phyloP scores from a whole-genome alignment of 2,329 filamentous ascomycete genomes.

The Colletotrichum orbiculare region DNA sequence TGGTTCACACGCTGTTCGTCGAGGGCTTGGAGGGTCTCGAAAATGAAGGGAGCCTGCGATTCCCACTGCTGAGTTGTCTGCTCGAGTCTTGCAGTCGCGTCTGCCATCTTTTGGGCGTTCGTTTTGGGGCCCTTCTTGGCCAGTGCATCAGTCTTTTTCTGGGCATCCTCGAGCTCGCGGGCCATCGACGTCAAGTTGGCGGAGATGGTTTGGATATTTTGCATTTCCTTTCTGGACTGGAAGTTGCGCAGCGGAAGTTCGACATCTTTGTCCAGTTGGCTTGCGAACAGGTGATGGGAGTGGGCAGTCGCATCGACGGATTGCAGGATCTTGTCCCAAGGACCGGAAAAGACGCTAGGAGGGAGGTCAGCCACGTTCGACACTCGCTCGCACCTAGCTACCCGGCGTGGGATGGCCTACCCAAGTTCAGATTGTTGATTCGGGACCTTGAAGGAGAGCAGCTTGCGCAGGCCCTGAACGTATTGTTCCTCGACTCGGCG shows the following conservation, averaged over 20 bases:
- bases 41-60: conserved; percentile 92
- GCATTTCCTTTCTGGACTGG: conserved; percentile 78
- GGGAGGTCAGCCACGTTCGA: conserved; percentile 18
- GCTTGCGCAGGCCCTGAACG: conserved; percentile 81
- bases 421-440: conserved; percentile 85
- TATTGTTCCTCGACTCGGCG: conserved; percentile 93
- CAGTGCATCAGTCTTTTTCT: conserved; percentile 87
- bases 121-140: conserved; percentile 81
- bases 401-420: conserved; percentile 63
- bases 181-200: conserved; percentile 84
- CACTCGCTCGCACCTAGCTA: no score
- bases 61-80: conserved; percentile 89
- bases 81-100: conserved; percentile 78
- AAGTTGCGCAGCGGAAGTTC: conserved; percentile 86
- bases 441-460: conserved; percentile 78
- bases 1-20: conserved; percentile 93
- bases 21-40: conserved; percentile 89
- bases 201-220: conserved; percentile 83
- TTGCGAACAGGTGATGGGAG: conserved; percentile 83
- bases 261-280: conserved; percentile 88
- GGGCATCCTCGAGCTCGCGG: conserved; percentile 85
- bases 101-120: conserved; percentile 80
- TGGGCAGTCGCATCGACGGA: conserved; percentile 84
- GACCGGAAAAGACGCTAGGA: conserved; percentile 83
- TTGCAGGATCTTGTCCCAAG: conserved; percentile 89